These are phyloP conservation scores for Gnaphalium uliginosum DNA, from an alignment of 129 eudicot genomes.

Conservation along the genomic window DNA sequence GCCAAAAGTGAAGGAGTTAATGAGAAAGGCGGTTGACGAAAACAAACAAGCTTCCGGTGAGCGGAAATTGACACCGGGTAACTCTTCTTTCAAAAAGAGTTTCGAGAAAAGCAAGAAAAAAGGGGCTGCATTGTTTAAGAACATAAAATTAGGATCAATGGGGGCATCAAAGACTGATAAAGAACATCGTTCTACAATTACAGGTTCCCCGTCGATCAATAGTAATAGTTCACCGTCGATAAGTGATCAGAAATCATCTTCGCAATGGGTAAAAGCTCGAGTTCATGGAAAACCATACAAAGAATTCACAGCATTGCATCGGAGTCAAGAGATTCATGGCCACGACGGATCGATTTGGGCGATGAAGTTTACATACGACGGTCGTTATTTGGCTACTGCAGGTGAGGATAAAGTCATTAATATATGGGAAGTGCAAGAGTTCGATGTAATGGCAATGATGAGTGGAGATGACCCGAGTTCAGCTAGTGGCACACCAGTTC, in stretches of 20 bases:
- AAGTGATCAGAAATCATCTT: slow-evolving; percentile 22
- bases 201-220: slow-evolving; percentile 8
- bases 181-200: slow-evolving; percentile 32
- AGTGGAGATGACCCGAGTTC: slow-evolving; percentile 34
- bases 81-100: slow-evolving; percentile 29
- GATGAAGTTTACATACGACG: slow-evolving; percentile 42
- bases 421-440: slow-evolving; percentile 46
- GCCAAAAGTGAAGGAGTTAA: slow-evolving; percentile 31
- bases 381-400: slow-evolving; percentile 37
- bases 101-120: slow-evolving; percentile 37
- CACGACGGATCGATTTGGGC: slow-evolving; percentile 41
- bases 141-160: slow-evolving; percentile 48
- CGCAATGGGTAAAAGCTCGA: slow-evolving; percentile 42
- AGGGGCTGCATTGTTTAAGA: slow-evolving; percentile 39
- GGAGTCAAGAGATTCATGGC: slow-evolving; percentile 37
- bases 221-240: background rate
- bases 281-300: slow-evolving; percentile 35
- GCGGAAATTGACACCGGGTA: slow-evolving; percentile 30
- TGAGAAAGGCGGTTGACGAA: slow-evolving; percentile 15
- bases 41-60: slow-evolving; percentile 27
- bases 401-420: slow-evolving; percentile 42
- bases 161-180: slow-evolving; percentile 47
- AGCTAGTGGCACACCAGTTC: slow-evolving; percentile 33
- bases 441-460: slow-evolving; percentile 31
- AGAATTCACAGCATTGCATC: slow-evolving; percentile 43